Percentiles rank a stretch among this genome's conserved stretches.
phyloP scores from a whole-genome alignment of 1,139 yeast species.

The Lizanozyma gosingica region DNA sequence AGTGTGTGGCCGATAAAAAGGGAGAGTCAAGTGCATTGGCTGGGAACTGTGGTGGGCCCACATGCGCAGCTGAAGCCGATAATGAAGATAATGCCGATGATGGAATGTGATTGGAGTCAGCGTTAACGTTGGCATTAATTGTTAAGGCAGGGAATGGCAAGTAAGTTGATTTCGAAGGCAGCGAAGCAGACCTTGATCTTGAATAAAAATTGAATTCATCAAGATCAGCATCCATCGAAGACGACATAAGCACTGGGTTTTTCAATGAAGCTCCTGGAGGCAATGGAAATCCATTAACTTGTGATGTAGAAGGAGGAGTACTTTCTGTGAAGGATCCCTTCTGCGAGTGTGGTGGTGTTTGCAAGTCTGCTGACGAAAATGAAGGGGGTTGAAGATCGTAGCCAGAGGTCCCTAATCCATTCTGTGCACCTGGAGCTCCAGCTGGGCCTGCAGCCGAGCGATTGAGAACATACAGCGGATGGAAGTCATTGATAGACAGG shows the following conservation, averaged over 20 bases:
- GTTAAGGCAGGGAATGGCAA: background rate
- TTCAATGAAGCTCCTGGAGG: too few species aligned
- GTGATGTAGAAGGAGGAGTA: background rate
- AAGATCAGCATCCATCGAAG: background rate
- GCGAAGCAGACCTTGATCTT: background rate
- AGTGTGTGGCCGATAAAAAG: background rate
- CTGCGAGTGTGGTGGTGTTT: background rate
- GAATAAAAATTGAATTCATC: background rate
- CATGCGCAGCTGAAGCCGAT: too few species aligned
- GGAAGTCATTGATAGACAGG: constrained; percentile 38
- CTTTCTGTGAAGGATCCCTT: background rate
- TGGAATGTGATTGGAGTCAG: too few species aligned
- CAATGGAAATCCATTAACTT: background rate
- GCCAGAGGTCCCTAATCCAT: constrained; percentile 1
- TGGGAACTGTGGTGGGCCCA: background rate
- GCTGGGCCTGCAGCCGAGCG: constrained; percentile 15
- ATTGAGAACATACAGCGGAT: constrained; percentile 32
- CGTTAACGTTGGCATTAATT: background rate
- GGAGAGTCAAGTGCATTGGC: background rate
- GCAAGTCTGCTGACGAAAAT: background rate
- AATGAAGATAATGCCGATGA: too few species aligned
- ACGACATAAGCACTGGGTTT: background rate
- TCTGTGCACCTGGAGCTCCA: background rate
- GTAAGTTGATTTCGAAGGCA: background rate
- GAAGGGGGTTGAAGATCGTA: background rate